These are phyloP conservation scores for Fomitopsis pulvina DNA, from an alignment of 768 basidiomycete genomes.

Conservation along the genomic window DNA sequence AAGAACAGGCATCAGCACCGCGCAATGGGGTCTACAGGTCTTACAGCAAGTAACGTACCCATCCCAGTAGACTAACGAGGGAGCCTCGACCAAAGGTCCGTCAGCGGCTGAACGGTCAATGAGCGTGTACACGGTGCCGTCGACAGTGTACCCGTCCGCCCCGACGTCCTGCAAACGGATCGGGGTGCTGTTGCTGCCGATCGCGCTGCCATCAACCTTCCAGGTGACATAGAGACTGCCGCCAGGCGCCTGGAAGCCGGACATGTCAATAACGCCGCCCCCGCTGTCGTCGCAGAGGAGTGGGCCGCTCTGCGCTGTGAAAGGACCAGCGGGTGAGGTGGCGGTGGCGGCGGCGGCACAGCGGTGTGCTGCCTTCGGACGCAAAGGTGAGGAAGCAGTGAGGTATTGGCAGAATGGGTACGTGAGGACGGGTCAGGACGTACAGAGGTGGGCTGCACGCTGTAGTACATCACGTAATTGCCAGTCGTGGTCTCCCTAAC, in stretches of 20 bases:
- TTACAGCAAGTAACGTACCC: no score
- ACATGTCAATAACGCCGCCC: constrained; percentile 25
- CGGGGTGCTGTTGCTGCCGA: constrained; percentile 24
- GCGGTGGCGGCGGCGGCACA: constrained; percentile 25
- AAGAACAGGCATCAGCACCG: not conserved
- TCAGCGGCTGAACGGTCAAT: constrained; percentile 20
- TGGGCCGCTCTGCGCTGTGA: constrained; percentile 16
- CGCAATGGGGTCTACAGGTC: no score
- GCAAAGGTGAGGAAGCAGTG: not conserved
- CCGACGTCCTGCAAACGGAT: constrained; percentile 25
- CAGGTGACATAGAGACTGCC: constrained; percentile 23
- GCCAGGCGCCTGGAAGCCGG: constrained; percentile 20
- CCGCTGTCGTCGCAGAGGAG: constrained; percentile 19
- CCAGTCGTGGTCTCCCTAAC: constrained; percentile 9
- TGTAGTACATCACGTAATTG: constrained; percentile 18
- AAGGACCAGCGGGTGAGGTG: constrained; percentile 20
- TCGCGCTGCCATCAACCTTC: constrained; percentile 29
- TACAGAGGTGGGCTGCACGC: constrained; percentile 6
- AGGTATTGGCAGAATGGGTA: not conserved
- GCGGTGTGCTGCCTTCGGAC: constrained; percentile 8
- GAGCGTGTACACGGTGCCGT: constrained; percentile 20
- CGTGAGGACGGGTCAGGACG: not conserved
- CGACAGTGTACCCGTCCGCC: constrained; percentile 7
- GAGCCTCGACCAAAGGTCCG: constrained; percentile 26
- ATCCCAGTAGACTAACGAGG: constrained; percentile 17